Evolutionary conservation across 2,329 filamentous ascomycete species (phyloP).

Genomic region (Colletotrichum tamarilloi): DNA sequence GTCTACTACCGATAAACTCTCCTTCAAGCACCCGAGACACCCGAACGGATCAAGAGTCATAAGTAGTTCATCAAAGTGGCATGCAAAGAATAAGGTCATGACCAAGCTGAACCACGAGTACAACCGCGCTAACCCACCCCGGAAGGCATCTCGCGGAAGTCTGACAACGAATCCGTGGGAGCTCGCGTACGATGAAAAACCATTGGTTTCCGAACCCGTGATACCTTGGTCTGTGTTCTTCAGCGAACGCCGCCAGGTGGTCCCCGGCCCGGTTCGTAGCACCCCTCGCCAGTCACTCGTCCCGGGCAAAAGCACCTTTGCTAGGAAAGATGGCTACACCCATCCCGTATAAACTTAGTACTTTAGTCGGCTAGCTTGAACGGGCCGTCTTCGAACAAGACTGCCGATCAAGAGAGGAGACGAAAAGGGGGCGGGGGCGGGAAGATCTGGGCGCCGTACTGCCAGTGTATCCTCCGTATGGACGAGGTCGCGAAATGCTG

Average conservation of each 20-base stretch:
- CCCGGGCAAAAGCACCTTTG: not conserved
- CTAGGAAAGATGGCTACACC: not conserved
- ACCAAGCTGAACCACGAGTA: slow-evolving; percentile 10
- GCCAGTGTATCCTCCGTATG: not conserved
- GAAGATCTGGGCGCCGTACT: not conserved
- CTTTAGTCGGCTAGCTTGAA: not conserved
- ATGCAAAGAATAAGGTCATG: not conserved
- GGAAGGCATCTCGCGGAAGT: slow-evolving; percentile 6
- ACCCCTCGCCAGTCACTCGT: not conserved
- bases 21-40: not conserved
- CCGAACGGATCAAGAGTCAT: not conserved
- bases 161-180: slow-evolving; percentile 25
- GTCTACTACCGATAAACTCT: not conserved
- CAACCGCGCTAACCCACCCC: slow-evolving; percentile 6
- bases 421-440: too few relatives aligned
- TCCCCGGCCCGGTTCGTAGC: slow-evolving; percentile 2
- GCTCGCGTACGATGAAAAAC: slow-evolving; percentile 29
- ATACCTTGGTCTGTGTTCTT: slow-evolving; percentile 28
- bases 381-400: not conserved
- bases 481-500: not conserved
- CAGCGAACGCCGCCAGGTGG: not conserved
- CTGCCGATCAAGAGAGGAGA: not conserved
- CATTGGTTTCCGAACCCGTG: slow-evolving; percentile 29
- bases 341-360: slow-evolving; percentile 28
- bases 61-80: not conserved